Percentiles rank a stretch among this genome's conserved stretches.
These are phyloP conservation scores for Blastocrithidia nonstop DNA, from an alignment of 208 protist species.

Conservation along the genomic window DNA sequence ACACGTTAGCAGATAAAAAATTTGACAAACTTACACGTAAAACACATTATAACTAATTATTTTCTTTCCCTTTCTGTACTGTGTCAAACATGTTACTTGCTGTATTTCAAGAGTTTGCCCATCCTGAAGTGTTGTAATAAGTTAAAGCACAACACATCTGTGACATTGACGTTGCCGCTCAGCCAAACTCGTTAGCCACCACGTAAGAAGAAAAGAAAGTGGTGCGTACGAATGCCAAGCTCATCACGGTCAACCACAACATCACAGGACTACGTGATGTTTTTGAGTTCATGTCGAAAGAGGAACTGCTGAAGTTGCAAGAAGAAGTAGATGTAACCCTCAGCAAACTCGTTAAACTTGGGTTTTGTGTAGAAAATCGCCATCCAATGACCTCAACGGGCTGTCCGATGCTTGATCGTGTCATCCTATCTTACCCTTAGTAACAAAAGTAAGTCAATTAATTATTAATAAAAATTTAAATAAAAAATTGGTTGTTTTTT, in stretches of 20 bases:
- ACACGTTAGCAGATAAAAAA: constrained; percentile 3
- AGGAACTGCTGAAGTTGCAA: constrained; percentile 11
- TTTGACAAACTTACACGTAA: too few relatives aligned
- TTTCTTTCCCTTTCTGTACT: too few relatives aligned
- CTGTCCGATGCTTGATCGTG: constrained; percentile 56
- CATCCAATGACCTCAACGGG: constrained; percentile 60
- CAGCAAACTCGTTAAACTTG: constrained; percentile 26
- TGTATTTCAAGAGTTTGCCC: constrained; percentile 71
- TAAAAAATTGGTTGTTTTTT: too few relatives aligned
- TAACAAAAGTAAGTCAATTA: constrained; percentile 9
- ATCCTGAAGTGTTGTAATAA: constrained; percentile 43
- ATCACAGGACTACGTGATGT: constrained; percentile 19
- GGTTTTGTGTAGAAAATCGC: constrained; percentile 39
- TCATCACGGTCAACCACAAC: constrained; percentile 47
- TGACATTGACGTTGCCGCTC: constrained; percentile 33
- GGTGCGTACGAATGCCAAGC: constrained; percentile 58
- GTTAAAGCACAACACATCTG: constrained; percentile 35
- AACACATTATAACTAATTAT: too few relatives aligned
- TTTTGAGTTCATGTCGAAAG: constrained; percentile 33
- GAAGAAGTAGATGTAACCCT: constrained; percentile 28
- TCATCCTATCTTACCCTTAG: constrained; percentile 44
- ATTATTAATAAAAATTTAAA: not conserved
- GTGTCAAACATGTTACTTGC: constrained; percentile 31
- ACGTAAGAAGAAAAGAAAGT: constrained; percentile 35
- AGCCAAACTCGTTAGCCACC: constrained; percentile 24